phyloP scores from a whole-genome alignment of 768 basidiomycete species.

The Xerocomellus dryophilus region DNA sequence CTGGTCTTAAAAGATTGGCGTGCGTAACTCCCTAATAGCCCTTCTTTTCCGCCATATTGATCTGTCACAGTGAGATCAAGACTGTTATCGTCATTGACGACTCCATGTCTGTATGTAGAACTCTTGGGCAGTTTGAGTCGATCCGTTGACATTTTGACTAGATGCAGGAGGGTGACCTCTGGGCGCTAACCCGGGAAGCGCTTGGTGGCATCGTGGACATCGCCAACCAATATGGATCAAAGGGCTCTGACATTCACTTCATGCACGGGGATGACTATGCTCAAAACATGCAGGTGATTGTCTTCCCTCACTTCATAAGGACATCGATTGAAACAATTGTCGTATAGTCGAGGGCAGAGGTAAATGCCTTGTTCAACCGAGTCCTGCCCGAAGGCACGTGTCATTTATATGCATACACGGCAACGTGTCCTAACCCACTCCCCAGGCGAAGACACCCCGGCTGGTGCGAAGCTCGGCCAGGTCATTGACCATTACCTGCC shows the following conservation, averaged over 20 bases:
- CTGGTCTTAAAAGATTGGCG: conserved; percentile 23
- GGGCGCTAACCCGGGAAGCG: conserved; percentile 40
- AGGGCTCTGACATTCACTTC: conserved; percentile 43
- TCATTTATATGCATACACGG: not conserved
- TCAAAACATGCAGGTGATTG: conserved; percentile 23
- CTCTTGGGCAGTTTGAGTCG: not conserved
- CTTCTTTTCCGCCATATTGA: conserved; percentile 4
- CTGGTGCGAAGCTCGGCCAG: conserved; percentile 36
- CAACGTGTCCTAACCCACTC: not conserved
- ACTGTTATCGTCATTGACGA: conserved; percentile 42
- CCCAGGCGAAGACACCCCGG: conserved; percentile 36
- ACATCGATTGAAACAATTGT: not conserved
- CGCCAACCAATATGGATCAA: conserved; percentile 35
- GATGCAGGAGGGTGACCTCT: conserved; percentile 42
- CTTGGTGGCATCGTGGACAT: conserved; percentile 40
- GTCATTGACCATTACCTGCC: conserved; percentile 38
- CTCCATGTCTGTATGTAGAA: conserved; percentile 34
- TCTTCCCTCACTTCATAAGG: not conserved
- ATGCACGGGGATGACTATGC: conserved; percentile 36
- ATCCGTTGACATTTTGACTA: conserved; percentile 7
- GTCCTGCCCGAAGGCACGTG: conserved; percentile 23
- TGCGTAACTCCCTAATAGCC: conserved; percentile 14
- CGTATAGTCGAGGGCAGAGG: conserved; percentile 21
- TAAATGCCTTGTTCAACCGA: conserved; percentile 26
- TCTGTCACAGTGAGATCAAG: conserved; percentile 34